Base-by-base conservation (phyloP, 2,329 filamentous ascomycete species). In the Claviceps paspali region DNA sequence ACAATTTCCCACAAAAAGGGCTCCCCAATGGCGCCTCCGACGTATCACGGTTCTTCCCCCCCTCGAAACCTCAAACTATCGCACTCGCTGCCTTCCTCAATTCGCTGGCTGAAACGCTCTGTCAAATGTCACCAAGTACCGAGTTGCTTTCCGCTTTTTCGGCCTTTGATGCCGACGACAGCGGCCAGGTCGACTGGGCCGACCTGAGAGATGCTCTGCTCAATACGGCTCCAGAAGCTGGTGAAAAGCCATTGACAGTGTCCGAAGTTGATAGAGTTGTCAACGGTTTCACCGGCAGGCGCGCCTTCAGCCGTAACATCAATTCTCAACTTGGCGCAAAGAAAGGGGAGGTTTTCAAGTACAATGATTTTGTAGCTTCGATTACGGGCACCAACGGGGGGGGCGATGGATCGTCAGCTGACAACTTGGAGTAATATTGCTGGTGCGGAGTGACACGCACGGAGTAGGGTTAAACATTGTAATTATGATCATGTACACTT, bases 91-190 rank as follows among this genome's bases (percentile, higher is more conserved):
- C 78, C 3, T 98, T 93, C 54, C 69, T 98, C 17, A 88, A 85
- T 52, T 79, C 78, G 1, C 65, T 98, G 2, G 82, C 87, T 1
- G 72, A 74, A 8, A 70, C 82, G 2, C 65, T 96, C 3, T 73
- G 76, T 1, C 71, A 77, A 0, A 65, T 96, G 14, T 92, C 84
- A 1, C 78, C 82, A 0, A 73, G 76, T 17, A 70, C 76, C 12
- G 91, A 98, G 53, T 70, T 98, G 8, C 64, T 85, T 15, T 88
- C 86, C 1, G 91, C 91, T 0, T 88, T 98, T 47, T 85, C 85
- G 2, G 91, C 91, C 0, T 96, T 96, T 53, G 91, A 98, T 52
- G 83, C 93, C 43, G 86, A 93, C 44, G 91, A 98, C 54, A 91
- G 82, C 49, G 91, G 91, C 3, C 86, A 95, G 57, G 76, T 96